These are phyloP conservation scores for Deuterostichococcus epilithicus DNA, from an alignment of 139 green algal genomes.

Conservation along the genomic window DNA sequence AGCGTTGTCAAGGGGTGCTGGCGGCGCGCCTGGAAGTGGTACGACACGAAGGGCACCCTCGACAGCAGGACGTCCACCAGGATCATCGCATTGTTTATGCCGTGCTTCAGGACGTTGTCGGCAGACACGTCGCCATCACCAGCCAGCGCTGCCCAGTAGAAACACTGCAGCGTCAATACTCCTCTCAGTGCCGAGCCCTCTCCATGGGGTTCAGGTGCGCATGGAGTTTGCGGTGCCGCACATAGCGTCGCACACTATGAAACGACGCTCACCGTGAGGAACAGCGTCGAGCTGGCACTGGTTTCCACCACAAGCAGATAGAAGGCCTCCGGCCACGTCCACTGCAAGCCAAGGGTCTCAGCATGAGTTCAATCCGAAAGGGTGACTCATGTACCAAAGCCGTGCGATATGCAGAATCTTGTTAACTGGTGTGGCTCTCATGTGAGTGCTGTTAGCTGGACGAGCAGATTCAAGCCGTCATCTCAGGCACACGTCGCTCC, in stretches of 20 bases:
- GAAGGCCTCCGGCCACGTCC: not conserved
- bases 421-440: not conserved
- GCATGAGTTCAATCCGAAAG: too few relatives aligned
- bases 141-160: not conserved
- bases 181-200: not conserved
- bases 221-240: too few relatives aligned
- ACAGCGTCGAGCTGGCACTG: not conserved
- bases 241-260: not conserved
- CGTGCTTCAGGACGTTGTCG: constrained; percentile 20
- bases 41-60: constrained; percentile 32
- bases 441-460: not conserved
- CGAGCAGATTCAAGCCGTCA: not conserved
- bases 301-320: not conserved
- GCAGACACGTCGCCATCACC: not conserved
- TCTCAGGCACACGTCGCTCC: not conserved
- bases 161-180: not conserved
- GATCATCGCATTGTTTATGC: constrained; percentile 26
- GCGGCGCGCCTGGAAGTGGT: constrained; percentile 35
- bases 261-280: not conserved
- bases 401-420: not conserved
- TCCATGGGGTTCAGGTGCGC: too few relatives aligned
- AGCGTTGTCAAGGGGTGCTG: too few relatives aligned
- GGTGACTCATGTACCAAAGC: too few relatives aligned
- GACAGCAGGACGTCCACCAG: constrained; percentile 29
- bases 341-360: too few relatives aligned